These are phyloP conservation scores for Jacaranda copaia DNA, from an alignment of 257 asterid genomes.

Conservation along the genomic window DNA sequence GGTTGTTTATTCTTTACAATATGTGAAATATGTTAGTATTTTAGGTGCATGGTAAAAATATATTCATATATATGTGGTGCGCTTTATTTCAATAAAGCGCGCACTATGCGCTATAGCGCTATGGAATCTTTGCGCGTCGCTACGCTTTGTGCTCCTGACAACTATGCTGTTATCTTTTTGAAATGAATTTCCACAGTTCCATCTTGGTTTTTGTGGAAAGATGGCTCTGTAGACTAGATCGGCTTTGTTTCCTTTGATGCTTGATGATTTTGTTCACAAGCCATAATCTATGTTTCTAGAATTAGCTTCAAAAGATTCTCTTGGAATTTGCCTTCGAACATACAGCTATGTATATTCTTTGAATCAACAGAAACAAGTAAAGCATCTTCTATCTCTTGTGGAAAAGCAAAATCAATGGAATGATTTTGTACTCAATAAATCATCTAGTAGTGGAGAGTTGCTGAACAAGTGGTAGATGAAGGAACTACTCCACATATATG, in stretches of 20 bases:
- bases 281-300: neutral
- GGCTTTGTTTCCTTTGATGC: neutral
- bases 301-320: too few relatives aligned
- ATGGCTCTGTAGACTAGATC: neutral
- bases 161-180: neutral
- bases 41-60: too few relatives aligned
- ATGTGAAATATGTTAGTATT: too few relatives aligned
- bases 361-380: neutral
- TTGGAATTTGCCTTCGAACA: neutral
- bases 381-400: neutral
- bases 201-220: neutral
- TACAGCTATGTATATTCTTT: neutral
- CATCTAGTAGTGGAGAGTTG: neutral
- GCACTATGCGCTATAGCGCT: too few relatives aligned
- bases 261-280: neutral
- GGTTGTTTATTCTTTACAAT: too few relatives aligned
- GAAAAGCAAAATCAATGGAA: neutral
- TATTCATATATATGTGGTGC: too few relatives aligned
- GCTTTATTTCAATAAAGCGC: too few relatives aligned
- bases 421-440: neutral
- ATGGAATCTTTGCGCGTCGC: too few relatives aligned
- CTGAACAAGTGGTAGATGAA: neutral
- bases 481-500: neutral
- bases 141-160: too few relatives aligned
- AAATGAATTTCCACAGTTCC: neutral